Base-by-base conservation (phyloP, 2,329 filamentous ascomycete genomes). In the Cryphonectria parasitica region DNA sequence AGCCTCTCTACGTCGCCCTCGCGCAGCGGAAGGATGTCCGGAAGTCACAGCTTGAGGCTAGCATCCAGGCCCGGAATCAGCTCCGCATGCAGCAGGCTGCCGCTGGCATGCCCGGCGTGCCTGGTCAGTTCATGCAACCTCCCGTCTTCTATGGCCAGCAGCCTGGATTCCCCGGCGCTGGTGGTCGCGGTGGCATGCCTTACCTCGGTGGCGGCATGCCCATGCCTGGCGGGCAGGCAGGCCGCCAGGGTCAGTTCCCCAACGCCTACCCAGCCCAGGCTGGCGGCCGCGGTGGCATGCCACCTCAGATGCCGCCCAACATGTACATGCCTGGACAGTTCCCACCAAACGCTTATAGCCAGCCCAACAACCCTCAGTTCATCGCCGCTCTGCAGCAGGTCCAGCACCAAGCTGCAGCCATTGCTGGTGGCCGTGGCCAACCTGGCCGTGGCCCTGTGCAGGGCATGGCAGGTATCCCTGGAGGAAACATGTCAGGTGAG, bases 11-110 rank as follows among this genome's bases (percentile, higher is more conserved):
- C 80, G 96, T 99, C 78, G 96, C 96, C 77, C 90, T 99, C 75
- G 96, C 96, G 75, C 96, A 99, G 88, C 95, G 96, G 85, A 99
- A 99, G 90, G 96, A 99, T 84, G 95, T 99, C 78, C 95, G 96
- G 84, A 97, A 98, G 90, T 97, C 91, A 86, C 96, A 98, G 88
- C 93, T 99, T 77, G 96, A 99, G 88, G 95, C 95, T 78, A 98
- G 94, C 84, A 99, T 99, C 83, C 96, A 98, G 86, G 95, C 96
- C 82, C 94, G 96, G 83, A 98, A 98, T 88, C 95, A 97, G 83
- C 91, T 98, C 80, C 92, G 96, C 79, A 96, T 98, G 91, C 96
- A 98, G 87, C 96, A 99, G 84, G 94, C 94, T 76, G 94, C 95
- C 75, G 94, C 95, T 75, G 64, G 69, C 64, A 69, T 72, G 69